Conservation (phyloP, 768 basidiomycete species). For the Mycena rebaudengoi region DNA sequence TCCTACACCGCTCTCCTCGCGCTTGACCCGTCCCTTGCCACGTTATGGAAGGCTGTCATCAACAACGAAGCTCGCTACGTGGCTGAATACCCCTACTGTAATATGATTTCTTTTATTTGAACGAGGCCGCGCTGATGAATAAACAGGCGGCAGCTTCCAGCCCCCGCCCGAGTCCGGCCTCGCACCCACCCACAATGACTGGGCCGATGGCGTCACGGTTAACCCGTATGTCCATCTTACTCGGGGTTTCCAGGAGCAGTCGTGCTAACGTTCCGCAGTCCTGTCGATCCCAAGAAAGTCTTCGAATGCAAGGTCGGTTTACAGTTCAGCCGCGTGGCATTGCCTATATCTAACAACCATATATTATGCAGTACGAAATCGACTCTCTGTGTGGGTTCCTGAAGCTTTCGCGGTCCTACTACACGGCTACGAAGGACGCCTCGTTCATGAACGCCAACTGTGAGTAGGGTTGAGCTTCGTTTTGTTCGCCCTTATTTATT, state of each 20-base stretch:
- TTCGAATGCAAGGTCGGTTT: constrained; percentile 81
- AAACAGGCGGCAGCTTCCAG: constrained; percentile 73
- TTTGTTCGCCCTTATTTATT: neutral
- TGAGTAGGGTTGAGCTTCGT: too few species aligned
- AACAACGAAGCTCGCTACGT: constrained; percentile 83
- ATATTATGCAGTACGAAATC: constrained; percentile 64
- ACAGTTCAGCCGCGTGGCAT: neutral
- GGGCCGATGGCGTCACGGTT: constrained; percentile 73
- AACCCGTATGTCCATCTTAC: constrained; percentile 65
- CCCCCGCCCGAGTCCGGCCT: constrained; percentile 81
- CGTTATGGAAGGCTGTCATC: constrained; percentile 81
- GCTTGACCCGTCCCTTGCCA: constrained; percentile 64
- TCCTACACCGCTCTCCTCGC: constrained; percentile 70
- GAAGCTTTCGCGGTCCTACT: constrained; percentile 79
- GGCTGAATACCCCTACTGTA: constrained; percentile 77
- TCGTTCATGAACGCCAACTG: constrained; percentile 80
- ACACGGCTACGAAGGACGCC: constrained; percentile 71
- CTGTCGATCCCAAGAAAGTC: constrained; percentile 52
- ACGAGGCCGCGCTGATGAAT: constrained; percentile 17
- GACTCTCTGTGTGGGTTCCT: constrained; percentile 84
- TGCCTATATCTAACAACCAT: constrained; percentile 30
- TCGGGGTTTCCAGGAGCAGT: neutral
- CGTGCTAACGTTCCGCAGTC: neutral
- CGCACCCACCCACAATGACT: constrained; percentile 69
- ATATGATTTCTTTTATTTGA: constrained; percentile 23